Percentiles rank a stretch among this genome's conserved stretches.
phyloP scores from a whole-genome alignment of 2,329 filamentous ascomycete species.

The Epichloe hybrida region DNA sequence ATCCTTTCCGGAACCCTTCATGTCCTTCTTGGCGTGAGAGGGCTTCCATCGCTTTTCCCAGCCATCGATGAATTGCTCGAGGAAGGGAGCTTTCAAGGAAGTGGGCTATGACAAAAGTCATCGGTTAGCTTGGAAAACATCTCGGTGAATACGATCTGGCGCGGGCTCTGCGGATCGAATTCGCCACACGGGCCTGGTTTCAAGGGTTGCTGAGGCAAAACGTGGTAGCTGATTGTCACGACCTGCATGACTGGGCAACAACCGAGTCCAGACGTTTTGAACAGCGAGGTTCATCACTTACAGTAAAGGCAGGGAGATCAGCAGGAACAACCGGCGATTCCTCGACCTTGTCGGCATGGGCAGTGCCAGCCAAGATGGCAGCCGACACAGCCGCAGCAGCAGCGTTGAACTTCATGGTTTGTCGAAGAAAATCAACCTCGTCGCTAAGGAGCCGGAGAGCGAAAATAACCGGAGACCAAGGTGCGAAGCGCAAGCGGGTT shows the following conservation, averaged over 20 bases:
- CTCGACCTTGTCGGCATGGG: slow-evolving; percentile 54
- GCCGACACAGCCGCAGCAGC: slow-evolving; percentile 65
- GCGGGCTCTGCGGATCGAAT: background rate
- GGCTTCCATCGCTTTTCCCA: slow-evolving; percentile 91
- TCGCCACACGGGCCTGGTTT: background rate
- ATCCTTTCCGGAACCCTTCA: slow-evolving; percentile 57
- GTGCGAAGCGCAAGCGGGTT: slow-evolving; percentile 13
- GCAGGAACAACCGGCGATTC: slow-evolving; percentile 47
- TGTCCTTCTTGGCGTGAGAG: slow-evolving; percentile 92
- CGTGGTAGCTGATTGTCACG: background rate
- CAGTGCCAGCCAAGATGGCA: slow-evolving; percentile 55
- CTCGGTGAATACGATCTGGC: background rate
- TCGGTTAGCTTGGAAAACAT: slow-evolving; percentile 10
- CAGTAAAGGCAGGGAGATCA: slow-evolving; percentile 73
- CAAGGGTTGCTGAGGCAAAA: background rate
- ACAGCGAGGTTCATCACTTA: slow-evolving; percentile 34
- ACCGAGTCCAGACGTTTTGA: too few relatives aligned
- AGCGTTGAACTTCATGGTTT: slow-evolving; percentile 72
- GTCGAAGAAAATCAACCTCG: background rate
- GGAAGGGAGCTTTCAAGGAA: slow-evolving; percentile 78
- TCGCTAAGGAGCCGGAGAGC: slow-evolving; percentile 31
- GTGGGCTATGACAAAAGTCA: slow-evolving; percentile 51
- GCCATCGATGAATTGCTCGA: slow-evolving; percentile 96
- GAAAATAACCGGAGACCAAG: slow-evolving; percentile 1
- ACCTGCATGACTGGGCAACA: background rate